phyloP scores from a whole-genome alignment of 306 rosid species.

The Prosopis cineraria region DNA sequence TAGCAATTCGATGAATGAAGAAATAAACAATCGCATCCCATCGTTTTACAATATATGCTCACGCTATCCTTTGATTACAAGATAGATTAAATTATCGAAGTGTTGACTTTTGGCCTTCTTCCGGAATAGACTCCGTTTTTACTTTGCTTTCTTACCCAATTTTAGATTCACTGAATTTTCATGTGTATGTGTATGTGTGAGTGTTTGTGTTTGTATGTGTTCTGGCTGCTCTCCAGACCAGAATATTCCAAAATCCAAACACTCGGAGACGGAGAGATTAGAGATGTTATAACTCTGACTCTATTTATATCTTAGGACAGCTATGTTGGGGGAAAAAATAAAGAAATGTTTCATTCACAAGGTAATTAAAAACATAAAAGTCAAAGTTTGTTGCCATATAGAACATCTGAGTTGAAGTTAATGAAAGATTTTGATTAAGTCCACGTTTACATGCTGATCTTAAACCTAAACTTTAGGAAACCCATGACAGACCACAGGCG shows the following conservation, averaged over 20 bases:
- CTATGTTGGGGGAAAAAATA: neutral
- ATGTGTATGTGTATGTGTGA: too few species aligned
- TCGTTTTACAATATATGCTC: neutral
- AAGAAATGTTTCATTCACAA: neutral
- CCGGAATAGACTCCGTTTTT: neutral
- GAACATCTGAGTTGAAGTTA: conserved; percentile 33
- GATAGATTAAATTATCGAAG: neutral
- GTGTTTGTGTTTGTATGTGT: neutral
- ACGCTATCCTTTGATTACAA: neutral
- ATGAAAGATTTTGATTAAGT: conserved; percentile 12
- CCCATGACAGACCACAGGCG: too few species aligned
- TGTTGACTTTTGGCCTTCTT: neutral
- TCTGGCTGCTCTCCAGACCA: neutral
- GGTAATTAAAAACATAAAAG: neutral
- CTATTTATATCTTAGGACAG: neutral
- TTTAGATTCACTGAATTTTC: neutral
- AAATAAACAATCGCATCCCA: conserved; percentile 29
- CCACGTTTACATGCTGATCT: too few species aligned
- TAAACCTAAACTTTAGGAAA: neutral
- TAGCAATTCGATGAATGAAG: conserved; percentile 25
- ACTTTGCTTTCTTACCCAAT: neutral
- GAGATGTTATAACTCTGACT: neutral
- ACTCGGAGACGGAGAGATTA: neutral
- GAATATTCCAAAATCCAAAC: neutral
- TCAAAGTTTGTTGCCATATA: conserved; percentile 35